Percentiles rank a stretch among this genome's conserved stretches.
Conservation (phyloP, 352 stramenopile genomes). For the Pythium dissimile region DNA sequence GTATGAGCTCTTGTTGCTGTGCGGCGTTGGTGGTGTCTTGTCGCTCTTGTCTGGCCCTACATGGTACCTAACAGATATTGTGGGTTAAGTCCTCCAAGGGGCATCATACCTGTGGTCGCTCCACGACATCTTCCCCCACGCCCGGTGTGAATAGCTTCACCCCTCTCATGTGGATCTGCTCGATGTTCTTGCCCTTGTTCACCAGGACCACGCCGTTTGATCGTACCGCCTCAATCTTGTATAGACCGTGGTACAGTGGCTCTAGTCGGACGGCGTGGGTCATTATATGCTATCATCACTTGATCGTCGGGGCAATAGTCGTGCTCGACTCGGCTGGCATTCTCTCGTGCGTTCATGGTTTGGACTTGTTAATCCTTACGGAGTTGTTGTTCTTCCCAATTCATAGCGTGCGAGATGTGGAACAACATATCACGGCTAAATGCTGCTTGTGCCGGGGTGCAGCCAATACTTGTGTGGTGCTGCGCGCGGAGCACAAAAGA, state of each 20-base stretch:
- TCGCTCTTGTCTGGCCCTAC: no score
- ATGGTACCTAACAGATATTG: no score
- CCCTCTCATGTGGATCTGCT: not conserved
- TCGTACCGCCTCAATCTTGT: not conserved
- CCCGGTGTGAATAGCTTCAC: no score
- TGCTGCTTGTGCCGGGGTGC: not conserved
- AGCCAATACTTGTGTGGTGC: not conserved
- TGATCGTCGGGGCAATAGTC: not conserved
- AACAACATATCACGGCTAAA: constrained; percentile 5
- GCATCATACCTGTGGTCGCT: no score
- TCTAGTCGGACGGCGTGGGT: not conserved
- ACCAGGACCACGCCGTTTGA: not conserved
- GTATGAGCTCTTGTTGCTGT: no score
- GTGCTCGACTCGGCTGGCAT: not conserved
- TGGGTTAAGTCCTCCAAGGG: no score
- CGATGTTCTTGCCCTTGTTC: not conserved
- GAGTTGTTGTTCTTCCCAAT: not conserved
- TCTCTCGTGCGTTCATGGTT: not conserved
- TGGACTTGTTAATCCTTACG: not conserved
- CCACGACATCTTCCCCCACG: no score
- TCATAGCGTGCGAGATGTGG: not conserved
- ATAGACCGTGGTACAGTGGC: not conserved
- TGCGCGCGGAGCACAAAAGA: not conserved
- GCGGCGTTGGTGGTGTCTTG: no score
- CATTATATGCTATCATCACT: not conserved